Conservation (phyloP, 352 stramenopile species). For the Phytophthora litchii region DNA sequence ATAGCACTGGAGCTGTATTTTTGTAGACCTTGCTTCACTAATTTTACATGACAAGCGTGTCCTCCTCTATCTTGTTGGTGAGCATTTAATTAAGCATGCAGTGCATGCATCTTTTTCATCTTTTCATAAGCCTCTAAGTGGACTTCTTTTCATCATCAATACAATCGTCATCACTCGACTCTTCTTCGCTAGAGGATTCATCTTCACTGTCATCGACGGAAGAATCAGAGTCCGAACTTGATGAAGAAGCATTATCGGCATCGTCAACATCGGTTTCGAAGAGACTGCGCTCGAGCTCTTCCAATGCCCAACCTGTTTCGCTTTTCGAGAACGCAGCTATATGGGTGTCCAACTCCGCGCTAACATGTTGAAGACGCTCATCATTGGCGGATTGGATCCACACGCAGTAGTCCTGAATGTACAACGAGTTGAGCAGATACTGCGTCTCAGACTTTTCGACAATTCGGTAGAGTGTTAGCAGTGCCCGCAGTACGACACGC, state of each 20-base stretch:
- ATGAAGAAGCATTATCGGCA: constrained; percentile 22
- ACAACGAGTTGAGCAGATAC: constrained; percentile 97
- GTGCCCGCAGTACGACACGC: constrained; percentile 85
- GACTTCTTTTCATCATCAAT: constrained; percentile 6
- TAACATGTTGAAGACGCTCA: constrained; percentile 43
- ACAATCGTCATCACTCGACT: constrained; percentile 18
- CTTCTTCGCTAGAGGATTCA: constrained; percentile 38
- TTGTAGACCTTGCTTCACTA: constrained; percentile 31
- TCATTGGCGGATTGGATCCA: constrained; percentile 82
- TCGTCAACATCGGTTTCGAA: constrained; percentile 46
- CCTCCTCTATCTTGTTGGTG: constrained; percentile 17
- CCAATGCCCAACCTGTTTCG: constrained; percentile 77
- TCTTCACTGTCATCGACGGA: constrained; percentile 36
- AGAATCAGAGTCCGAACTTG: constrained; percentile 35
- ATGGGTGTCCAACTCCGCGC: constrained; percentile 37
- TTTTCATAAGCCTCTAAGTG: neutral
- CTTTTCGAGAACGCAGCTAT: constrained; percentile 60
- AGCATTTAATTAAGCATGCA: neutral
- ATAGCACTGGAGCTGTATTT: constrained; percentile 28
- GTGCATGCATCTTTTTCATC: constrained; percentile 3
- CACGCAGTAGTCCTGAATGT: constrained; percentile 93
- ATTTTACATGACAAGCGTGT: constrained; percentile 38
- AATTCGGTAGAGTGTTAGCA: constrained; percentile 92
- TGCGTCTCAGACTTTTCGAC: constrained; percentile 96
- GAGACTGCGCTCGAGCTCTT: constrained; percentile 74